Evolutionary conservation across 2,329 filamentous ascomycete species (phyloP), one percentile per base, ranked within the genome.

Genomic region (Chaetomiaceae sp.): DNA sequence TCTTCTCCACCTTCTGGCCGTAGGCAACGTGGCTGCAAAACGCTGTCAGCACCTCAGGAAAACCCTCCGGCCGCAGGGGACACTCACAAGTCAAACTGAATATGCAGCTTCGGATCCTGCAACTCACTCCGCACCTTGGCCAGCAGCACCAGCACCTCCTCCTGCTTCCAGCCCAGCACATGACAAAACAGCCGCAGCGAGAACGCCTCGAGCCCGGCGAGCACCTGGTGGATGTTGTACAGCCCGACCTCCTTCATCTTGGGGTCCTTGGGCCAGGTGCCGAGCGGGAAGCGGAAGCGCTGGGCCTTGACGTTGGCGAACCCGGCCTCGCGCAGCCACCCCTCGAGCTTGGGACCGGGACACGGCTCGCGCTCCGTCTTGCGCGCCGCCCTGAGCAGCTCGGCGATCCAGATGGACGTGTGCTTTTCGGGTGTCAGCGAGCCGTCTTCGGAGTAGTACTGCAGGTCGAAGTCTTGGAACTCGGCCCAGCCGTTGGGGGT

Each of bases 401-500:
- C 53, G 8, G 47, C 55, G 48, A 61, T 61, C 64, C 64, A 66
- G 11, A 53, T 53, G 3, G 44, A 15, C 11, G 47, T 44, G 22
- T 37, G 0, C 1, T 40, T 39, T 47, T 59, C 19, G 47, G 33
- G 37, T 61, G 58, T 65, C 12, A 67, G 47, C 15, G 62, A 57
- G 4, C 57, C 65, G 46, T 68, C 66, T 3, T 67, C 63, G 1
- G 65, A 68, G 46, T 63, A 63, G 38, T 63, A 65, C n/a, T 59
- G 52, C 6, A 66, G 52, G 46, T 68, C 60, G 38, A 62, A 65
- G 51, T 68, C 66, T 22, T 67, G 59, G 47, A 67, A 65, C 38
- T 69, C 66, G 36, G 55, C 63, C 61, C 65, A 74, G 0, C 69
- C 72, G 12, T 69, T 70, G 1, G 69, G 71, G 20, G 59, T 63